Evolutionary conservation across 1,284 basidiomycete species (phyloP), one percentile per base, ranked within the genome.

Genomic region (Coniophora puteana): DNA sequence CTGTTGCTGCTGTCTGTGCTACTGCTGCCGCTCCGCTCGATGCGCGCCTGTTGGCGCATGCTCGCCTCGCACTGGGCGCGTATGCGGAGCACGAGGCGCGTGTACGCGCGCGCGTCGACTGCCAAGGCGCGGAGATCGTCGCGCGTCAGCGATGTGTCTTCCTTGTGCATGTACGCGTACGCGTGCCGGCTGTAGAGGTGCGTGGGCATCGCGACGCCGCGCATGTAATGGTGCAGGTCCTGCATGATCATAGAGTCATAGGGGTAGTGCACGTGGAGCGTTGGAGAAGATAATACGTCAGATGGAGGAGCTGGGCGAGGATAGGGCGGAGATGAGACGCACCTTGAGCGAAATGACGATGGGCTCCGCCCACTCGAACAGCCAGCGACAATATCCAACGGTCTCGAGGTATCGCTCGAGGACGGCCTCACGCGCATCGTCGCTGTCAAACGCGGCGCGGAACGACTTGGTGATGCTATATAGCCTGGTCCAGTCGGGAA

Each of bases 191-290:
- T 69, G 51, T 84, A 89, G 46, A 83, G 75, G 48, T 89, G 80
- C 4, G 72, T 71, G 6, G 88, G 86, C 28, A 85, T 74, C 6
- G 78, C 80, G 2, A 89, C 81, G 3, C 84, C 83, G 38, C 79
- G 73, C 74, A 90, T 80, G 52, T 89, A 91, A 37, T 80, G 72
- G 51, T 76, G 75, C 27, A 91, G 69, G 58, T 90, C 87, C 82
- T 88, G 46, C 3, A 26, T 18, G 13, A 43, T 18, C 41, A 25
- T 20, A 41, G 53, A 17, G 48, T 18, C 41, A 25, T 20, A 41
- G 53, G 17, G 48, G 36, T 3, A 30, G 5, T 8, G n/a, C 39
- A 8, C 13, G 26, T 17, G 5, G 30, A 17, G 22, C 16, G 31
- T 23, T 14, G n/a, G 35, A 10, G 7, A n/a, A 21, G 34, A 11